Conservation (phyloP, 2,329 filamentous ascomycete species). For the Fusarium incarnatum region DNA sequence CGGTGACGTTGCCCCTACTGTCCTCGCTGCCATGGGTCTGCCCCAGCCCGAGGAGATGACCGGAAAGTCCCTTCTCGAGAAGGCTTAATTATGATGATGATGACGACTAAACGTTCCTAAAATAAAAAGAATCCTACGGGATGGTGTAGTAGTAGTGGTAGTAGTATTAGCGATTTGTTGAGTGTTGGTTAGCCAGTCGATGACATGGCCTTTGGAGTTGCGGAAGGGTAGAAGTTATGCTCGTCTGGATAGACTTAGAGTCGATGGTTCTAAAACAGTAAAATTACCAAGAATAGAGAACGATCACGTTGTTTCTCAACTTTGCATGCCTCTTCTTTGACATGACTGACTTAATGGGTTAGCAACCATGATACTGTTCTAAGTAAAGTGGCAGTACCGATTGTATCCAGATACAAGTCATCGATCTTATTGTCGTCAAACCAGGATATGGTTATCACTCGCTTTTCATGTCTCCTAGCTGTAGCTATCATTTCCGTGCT, state of each 20-base stretch:
- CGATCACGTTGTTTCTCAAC: constrained; percentile 1
- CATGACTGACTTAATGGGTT: not conserved
- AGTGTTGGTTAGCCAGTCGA: constrained; percentile 35
- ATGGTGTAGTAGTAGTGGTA: constrained; percentile 27
- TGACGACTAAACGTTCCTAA: constrained; percentile 8
- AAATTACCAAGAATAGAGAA: constrained; percentile 26
- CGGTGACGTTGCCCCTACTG: constrained; percentile 95
- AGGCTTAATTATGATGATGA: constrained; percentile 60
- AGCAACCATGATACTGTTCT: not conserved
- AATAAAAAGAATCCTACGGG: constrained; percentile 4
- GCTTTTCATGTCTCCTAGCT: too few relatives aligned
- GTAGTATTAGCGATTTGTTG: constrained; percentile 33
- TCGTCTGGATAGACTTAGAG: constrained; percentile 34
- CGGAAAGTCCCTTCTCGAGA: constrained; percentile 83
- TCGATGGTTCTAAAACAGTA: constrained; percentile 26
- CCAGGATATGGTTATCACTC: too few relatives aligned
- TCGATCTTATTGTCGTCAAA: too few relatives aligned
- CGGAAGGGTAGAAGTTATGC: constrained; percentile 30
- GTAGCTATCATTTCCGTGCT: too few relatives aligned
- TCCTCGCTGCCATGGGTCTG: constrained; percentile 91
- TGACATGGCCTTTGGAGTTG: constrained; percentile 42
- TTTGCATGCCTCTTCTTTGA: fast-evolving
- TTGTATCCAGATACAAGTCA: not conserved
- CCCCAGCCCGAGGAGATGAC: constrained; percentile 93
- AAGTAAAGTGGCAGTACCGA: not conserved